A percentile compares a stretch with the other conserved stretches of the same genome.
These are phyloP conservation scores for Striga asiatica DNA, from an alignment of 257 asterid species.

Conservation along the genomic window DNA sequence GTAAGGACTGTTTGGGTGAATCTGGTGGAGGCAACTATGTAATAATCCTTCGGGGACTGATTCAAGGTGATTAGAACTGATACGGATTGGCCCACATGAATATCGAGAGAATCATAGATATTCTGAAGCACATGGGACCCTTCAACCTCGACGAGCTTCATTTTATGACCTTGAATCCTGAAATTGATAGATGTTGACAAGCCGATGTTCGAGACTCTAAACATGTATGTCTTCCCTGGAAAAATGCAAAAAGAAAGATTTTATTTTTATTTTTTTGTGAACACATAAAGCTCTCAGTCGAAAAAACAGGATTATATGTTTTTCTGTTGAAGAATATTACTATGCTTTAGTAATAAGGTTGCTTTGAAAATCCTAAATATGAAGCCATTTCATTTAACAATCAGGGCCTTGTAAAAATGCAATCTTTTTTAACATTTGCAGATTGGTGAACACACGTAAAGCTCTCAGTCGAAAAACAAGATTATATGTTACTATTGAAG, in stretches of 20 bases:
- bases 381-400: too few species aligned
- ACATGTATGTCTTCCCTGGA: constrained; percentile 85
- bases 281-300: not conserved
- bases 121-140: constrained; percentile 89
- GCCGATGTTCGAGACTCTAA: constrained; percentile 81
- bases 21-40: constrained; percentile 79
- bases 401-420: too few species aligned
- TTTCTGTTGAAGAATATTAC: too few species aligned
- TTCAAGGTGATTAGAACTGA: constrained; percentile 67
- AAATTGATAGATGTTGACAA: constrained; percentile 57
- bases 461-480: too few species aligned
- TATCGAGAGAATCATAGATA: constrained; percentile 56
- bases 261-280: not conserved
- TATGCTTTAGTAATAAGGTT: too few species aligned
- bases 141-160: constrained; percentile 88
- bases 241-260: not conserved
- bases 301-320: not conserved
- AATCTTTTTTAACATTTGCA: too few species aligned
- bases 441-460: too few species aligned
- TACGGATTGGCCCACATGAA: constrained; percentile 80
- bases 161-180: constrained; percentile 77
- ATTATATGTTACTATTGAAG: too few species aligned
- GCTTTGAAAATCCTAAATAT: too few species aligned
- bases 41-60: constrained; percentile 70
- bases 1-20: constrained; percentile 38